Evolutionary conservation across 208 protist species (phyloP), one percentile per base, ranked within the genome.

Genomic region (Leishmania braziliensis): DNA sequence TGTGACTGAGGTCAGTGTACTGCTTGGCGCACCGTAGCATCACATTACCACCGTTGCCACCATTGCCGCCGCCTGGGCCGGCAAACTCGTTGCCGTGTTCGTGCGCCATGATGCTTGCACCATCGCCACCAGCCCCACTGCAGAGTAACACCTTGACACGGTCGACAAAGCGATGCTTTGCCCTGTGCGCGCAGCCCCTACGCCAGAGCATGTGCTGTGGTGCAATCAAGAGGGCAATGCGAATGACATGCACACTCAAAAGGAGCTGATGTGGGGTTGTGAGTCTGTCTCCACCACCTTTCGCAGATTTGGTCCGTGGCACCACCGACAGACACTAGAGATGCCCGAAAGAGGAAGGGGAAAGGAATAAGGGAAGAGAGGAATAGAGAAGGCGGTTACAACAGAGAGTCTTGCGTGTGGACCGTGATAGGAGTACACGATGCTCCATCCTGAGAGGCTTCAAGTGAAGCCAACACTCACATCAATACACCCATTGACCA

Each of bases 31-130:
- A 96, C 23, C 88, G 90, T 60, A 97, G 76, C 84, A 96, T 91
- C 23, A 98, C 88, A 62, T 90, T 92, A 1, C 95, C 95, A n/a
- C 95, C 95, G 75, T 94, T 95, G 36, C 95, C 95, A 48, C 95
- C 95, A 76, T 98, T 98, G 46, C 95, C 95, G 58, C 95, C 95
- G 50, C 94, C 95, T n/a, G 95, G 95, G 23, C 95, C 95, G 14
- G 94, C 95, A 76, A 98, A 93, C 80, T 98, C 94, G 77, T 98
- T 96, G 29, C 91, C 89, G 79, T 96, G 91, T 72, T 94, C 90
- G 80, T 98, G 95, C 6, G 91, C 81, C 93, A 98, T 97, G 74
- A 96, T 88, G 80, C 94, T 97, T 5, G 92, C 93, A 0, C 95
- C 95, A 79, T 98, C 95, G 0, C 95, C 95, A 62, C 95, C 95